Evolutionary conservation across 2,329 filamentous ascomycete genomes (phyloP).

Genomic region (Aspergillus uvarum): DNA sequence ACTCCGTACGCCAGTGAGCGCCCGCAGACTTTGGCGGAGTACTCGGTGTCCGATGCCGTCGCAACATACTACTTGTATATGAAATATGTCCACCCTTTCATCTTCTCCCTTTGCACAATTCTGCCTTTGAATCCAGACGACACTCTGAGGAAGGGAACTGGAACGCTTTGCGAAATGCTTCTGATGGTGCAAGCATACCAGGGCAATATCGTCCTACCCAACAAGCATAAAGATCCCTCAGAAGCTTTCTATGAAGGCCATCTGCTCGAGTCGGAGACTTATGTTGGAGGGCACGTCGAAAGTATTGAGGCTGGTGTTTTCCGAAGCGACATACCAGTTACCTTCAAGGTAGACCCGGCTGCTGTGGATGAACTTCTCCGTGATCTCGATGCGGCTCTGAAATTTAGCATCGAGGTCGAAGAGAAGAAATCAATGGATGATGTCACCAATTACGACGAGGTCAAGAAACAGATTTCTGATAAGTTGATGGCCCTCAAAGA

Average conservation of each 20-base stretch:
- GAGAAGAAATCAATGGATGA: constrained; percentile 80
- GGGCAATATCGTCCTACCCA: constrained; percentile 86
- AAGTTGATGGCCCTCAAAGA: constrained; percentile 71
- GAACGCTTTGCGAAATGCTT: constrained; percentile 98
- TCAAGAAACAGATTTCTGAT: constrained; percentile 77
- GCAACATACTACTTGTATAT: constrained; percentile 99
- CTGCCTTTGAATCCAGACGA: constrained; percentile 91
- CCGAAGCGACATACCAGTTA: constrained; percentile 88
- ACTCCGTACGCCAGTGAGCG: constrained; percentile 82
- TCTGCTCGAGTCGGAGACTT: constrained; percentile 92
- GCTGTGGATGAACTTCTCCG: constrained; percentile 85
- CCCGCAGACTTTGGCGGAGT: constrained; percentile 92
- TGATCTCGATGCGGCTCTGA: constrained; percentile 84
- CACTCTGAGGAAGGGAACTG: constrained; percentile 89
- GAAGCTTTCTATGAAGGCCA: constrained; percentile 98
- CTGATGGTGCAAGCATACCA: constrained; percentile 98
- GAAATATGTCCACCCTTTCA: constrained; percentile 99
- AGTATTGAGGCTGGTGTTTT: constrained; percentile 99
- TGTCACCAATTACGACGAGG: constrained; percentile 76
- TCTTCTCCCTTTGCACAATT: constrained; percentile 97
- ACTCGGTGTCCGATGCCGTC: constrained; percentile 97
- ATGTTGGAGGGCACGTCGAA: constrained; percentile 97
- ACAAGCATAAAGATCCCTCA: constrained; percentile 88
- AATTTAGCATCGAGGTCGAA: constrained; percentile 82
- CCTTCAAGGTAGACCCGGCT: constrained; percentile 83